These are phyloP conservation scores for Fomitopsis palustris DNA, from an alignment of 1,284 basidiomycete species.

Conservation along the genomic window DNA sequence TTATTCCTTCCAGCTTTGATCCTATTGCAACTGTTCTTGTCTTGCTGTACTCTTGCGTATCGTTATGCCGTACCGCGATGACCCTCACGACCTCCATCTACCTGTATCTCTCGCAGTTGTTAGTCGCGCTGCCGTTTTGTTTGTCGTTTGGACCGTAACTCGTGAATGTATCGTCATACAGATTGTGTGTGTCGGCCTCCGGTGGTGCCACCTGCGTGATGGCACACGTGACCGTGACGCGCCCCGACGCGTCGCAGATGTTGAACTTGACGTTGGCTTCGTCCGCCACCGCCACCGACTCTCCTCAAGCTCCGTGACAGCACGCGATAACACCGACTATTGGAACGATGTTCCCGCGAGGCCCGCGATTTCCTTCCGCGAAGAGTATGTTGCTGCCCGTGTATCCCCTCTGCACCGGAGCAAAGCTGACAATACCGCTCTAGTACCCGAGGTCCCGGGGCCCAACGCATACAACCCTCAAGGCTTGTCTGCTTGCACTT, in stretches of 20 bases:
- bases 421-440: neutral
- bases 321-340: neutral
- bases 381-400: conserved; percentile 16
- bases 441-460: conserved; percentile 26
- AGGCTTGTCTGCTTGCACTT: conserved; percentile 8
- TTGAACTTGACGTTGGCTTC: conserved; percentile 1
- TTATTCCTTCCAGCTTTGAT: neutral
- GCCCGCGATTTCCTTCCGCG: conserved; percentile 19
- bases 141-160: neutral
- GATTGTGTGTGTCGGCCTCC: no score
- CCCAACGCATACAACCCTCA: conserved; percentile 27
- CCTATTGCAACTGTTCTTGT: neutral
- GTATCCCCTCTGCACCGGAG: neutral
- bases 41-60: neutral
- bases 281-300: neutral
- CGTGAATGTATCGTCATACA: neutral
- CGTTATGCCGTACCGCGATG: neutral
- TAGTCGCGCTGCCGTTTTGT: neutral
- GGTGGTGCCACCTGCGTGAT: neutral
- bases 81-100: neutral
- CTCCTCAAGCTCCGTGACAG: neutral
- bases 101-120: neutral
- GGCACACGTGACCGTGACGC: conserved; percentile 4
- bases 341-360: conserved; percentile 10
- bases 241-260: neutral